Base-by-base conservation (phyloP, 2,329 filamentous ascomycete genomes). In the Xylaria arbuscula region DNA sequence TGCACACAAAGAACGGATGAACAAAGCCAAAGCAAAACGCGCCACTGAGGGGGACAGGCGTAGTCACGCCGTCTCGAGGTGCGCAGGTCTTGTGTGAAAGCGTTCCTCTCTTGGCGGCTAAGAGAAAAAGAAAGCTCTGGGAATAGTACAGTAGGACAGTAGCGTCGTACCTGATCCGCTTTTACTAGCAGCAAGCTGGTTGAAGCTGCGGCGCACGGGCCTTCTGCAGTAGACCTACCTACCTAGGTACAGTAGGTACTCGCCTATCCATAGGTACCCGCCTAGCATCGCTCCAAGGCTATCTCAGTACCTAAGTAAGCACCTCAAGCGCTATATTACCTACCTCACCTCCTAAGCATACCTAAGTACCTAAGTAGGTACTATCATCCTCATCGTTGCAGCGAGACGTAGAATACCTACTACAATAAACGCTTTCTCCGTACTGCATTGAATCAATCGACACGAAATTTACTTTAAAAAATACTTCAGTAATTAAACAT, bases 401-500 rank as follows among this genome's bases (percentile, higher is more conserved):
- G 28, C 28, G 28, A 28, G 28, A 3, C 5, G 28, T 28, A 28
- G 5, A 28, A 28, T 5, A 28, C 28, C 28, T 28, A 28, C 28
- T 3, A 28, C 5, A 28, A 28, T n/a, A n/a, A n/a, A n/a, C n/a
- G n/a, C 28, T 28, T 28, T 5, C 28, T 28, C 5, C 28, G 28
- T 28, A 28, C 28, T 28, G 5, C 28, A 28, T 54, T 28, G 17
- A 36, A 47, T 3, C 48, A 53, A 9, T 22, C 40, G 22, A 56
- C 11, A 42, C 28, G n/a, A n/a, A 45, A 6, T 5, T 7, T 42
- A 45, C 40, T 45, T 28, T 13, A 45, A 17, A 6, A 45, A n/a
- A n/a, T n/a, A n/a, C n/a, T n/a, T n/a, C n/a, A n/a, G n/a, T 45
- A 3, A 45, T 47, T 56, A 32, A 60, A 15, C 1, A 80, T 77